Percentiles rank a stretch among this genome's conserved stretches.
These are phyloP conservation scores for Penicillium expansum DNA, from an alignment of 2,329 filamentous ascomycete species.

Conservation along the genomic window DNA sequence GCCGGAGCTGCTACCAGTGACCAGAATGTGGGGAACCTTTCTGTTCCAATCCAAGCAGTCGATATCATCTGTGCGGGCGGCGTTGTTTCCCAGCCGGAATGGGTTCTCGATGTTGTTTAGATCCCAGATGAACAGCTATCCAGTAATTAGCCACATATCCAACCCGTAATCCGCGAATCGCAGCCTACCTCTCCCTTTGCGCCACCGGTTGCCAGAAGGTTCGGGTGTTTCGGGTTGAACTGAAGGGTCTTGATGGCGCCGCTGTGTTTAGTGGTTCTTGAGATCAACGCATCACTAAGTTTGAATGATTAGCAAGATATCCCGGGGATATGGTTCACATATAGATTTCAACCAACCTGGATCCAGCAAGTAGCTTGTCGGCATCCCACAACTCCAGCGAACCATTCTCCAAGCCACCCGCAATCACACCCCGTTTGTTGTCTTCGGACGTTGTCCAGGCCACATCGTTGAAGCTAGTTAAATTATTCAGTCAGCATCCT, in stretches of 20 bases:
- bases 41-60: slow-evolving; percentile 98
- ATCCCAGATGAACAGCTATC: slow-evolving; percentile 82
- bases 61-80: slow-evolving; percentile 88
- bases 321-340: not conserved
- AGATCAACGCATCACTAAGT: slow-evolving; percentile 70
- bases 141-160: slow-evolving; percentile 3
- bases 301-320: slow-evolving; percentile 16
- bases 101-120: slow-evolving; percentile 84
- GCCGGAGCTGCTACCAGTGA: slow-evolving; percentile 86
- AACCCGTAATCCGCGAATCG: not conserved
- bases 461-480: slow-evolving; percentile 85
- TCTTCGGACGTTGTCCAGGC: slow-evolving; percentile 84
- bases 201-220: slow-evolving; percentile 88
- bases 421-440: slow-evolving; percentile 83
- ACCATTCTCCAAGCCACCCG: slow-evolving; percentile 91
- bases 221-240: slow-evolving; percentile 90
- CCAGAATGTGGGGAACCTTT: slow-evolving; percentile 93
- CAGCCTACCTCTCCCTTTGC: slow-evolving; percentile 71
- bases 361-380: slow-evolving; percentile 58
- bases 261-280: slow-evolving; percentile 82
- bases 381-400: slow-evolving; percentile 93
- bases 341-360: slow-evolving; percentile 43
- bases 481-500: slow-evolving; percentile 22
- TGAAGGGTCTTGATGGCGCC: slow-evolving; percentile 92
- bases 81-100: slow-evolving; percentile 82